Percentiles rank a stretch among this genome's conserved stretches.
phyloP scores from a whole-genome alignment of 257 asterid species.

The Rhazya stricta region DNA sequence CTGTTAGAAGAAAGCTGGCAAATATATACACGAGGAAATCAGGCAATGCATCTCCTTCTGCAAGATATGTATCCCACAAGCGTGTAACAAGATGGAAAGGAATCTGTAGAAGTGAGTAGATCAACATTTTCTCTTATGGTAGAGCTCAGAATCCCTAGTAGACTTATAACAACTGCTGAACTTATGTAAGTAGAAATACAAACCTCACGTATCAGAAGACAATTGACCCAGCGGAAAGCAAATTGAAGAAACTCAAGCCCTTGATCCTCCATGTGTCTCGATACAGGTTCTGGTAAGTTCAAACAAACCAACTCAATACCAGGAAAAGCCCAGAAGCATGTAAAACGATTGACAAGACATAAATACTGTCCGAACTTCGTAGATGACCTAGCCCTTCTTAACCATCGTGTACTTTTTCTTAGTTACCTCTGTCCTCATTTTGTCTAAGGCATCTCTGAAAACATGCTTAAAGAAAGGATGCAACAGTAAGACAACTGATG shows the following conservation, averaged over 20 bases:
- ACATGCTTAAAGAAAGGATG: not conserved
- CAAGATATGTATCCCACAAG: conserved; percentile 97
- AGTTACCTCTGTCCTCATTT: not conserved
- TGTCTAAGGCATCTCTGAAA: not conserved
- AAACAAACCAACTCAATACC: conserved; percentile 6
- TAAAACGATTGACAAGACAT: not conserved
- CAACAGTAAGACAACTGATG: not conserved
- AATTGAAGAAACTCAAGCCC: conserved; percentile 99
- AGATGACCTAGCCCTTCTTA: not conserved
- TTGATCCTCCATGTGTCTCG: conserved; percentile 85
- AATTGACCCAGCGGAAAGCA: conserved; percentile 99
- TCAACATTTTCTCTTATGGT: conserved; percentile 18
- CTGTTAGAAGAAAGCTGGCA: conserved; percentile 92
- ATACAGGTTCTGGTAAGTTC: conserved; percentile 61
- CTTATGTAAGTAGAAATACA: conserved; percentile 12
- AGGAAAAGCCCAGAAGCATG: not conserved
- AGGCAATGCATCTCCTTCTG: conserved; percentile 96
- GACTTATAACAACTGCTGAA: not conserved
- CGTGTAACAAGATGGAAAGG: conserved; percentile 86
- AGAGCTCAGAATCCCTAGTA: not conserved
- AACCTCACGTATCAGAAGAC: conserved; percentile 97
- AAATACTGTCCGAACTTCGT: not conserved
- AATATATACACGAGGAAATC: conserved; percentile 90
- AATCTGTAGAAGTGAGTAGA: conserved; percentile 39
- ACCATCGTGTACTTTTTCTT: not conserved